phyloP scores from a whole-genome alignment of 768 basidiomycete genomes.

The Xerocomellus intermedius region DNA sequence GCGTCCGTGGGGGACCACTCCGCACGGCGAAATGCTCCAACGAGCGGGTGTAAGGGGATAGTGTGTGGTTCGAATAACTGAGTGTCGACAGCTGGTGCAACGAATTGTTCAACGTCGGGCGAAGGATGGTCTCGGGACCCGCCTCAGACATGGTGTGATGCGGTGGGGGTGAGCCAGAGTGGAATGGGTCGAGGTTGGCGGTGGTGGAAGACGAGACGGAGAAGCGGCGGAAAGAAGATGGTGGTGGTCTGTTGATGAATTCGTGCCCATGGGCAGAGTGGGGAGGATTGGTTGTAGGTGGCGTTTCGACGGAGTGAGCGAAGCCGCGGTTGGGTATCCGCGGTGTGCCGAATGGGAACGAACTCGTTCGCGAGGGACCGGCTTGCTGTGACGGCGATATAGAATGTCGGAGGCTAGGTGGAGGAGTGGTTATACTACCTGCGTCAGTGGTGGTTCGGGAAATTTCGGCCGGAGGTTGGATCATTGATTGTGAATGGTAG shows the following conservation, averaged over 20 bases:
- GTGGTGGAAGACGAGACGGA: slow-evolving; percentile 31
- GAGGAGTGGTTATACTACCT: slow-evolving; percentile 44
- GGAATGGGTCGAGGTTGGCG: slow-evolving; percentile 32
- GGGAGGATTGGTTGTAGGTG: slow-evolving; percentile 37
- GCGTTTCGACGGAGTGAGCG: slow-evolving; percentile 45
- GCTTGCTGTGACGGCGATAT: slow-evolving; percentile 9
- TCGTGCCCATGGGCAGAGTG: slow-evolving; percentile 17
- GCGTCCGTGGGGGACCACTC: slow-evolving; percentile 68
- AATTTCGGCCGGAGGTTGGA: slow-evolving; percentile 44
- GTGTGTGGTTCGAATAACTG: slow-evolving; percentile 85
- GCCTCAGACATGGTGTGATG: slow-evolving; percentile 35
- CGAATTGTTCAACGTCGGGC: slow-evolving; percentile 66
- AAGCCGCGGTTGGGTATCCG: slow-evolving; percentile 39
- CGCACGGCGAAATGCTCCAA: slow-evolving; percentile 91
- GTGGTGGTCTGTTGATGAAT: slow-evolving; percentile 16
- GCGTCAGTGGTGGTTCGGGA: slow-evolving; percentile 40
- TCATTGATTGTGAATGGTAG: slow-evolving; percentile 80
- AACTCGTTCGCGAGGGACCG: slow-evolving; percentile 32
- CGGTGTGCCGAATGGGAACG: slow-evolving; percentile 5
- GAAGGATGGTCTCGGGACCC: slow-evolving; percentile 59
- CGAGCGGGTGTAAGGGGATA: slow-evolving; percentile 90
- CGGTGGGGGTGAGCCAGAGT: slow-evolving; percentile 35
- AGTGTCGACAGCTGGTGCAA: slow-evolving; percentile 86
- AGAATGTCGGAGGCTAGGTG: background rate
- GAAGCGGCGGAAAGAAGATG: slow-evolving; percentile 30